Evolutionary conservation across 2,329 filamentous ascomycete genomes (phyloP).

Genomic region (Penicillium sclerotiorum): DNA sequence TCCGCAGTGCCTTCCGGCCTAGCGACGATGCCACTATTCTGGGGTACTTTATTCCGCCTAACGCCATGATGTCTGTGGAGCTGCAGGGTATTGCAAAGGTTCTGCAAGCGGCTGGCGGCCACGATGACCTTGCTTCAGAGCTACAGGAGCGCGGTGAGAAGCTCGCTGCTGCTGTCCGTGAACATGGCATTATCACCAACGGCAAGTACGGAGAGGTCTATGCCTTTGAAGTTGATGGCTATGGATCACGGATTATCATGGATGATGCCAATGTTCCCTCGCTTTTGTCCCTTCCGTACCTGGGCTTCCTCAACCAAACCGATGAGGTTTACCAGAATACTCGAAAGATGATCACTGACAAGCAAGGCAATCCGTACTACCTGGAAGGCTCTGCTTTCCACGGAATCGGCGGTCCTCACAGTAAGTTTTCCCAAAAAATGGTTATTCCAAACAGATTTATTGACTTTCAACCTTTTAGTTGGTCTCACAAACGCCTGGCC

Average conservation of each 20-base stretch:
- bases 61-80: conserved; percentile 94
- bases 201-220: conserved; percentile 61
- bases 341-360: conserved; percentile 75
- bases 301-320: conserved; percentile 59
- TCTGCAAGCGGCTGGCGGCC: conserved; percentile 61
- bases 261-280: conserved; percentile 69
- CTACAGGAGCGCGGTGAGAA: conserved; percentile 61
- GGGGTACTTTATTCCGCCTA: conserved; percentile 92
- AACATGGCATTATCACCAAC: conserved; percentile 70
- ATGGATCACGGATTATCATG: conserved; percentile 64
- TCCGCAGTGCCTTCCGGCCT: conserved; percentile 90
- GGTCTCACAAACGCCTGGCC: conserved; percentile 93
- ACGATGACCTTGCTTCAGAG: conserved; percentile 52
- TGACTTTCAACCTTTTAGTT: conserved; percentile 48
- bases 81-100: conserved; percentile 72
- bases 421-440: conserved; percentile 38
- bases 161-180: conserved; percentile 77
- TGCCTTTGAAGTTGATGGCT: conserved; percentile 67
- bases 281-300: conserved; percentile 60
- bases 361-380: conserved; percentile 84
- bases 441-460: neutral
- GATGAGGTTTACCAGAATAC: conserved; percentile 85
- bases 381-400: conserved; percentile 74
- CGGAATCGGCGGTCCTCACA: conserved; percentile 81
- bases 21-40: conserved; percentile 94